Percentiles rank a stretch among this genome's conserved stretches.
Evolutionary conservation across 208 protist species (phyloP).

Genomic region (Leishmania aethiopica): DNA sequence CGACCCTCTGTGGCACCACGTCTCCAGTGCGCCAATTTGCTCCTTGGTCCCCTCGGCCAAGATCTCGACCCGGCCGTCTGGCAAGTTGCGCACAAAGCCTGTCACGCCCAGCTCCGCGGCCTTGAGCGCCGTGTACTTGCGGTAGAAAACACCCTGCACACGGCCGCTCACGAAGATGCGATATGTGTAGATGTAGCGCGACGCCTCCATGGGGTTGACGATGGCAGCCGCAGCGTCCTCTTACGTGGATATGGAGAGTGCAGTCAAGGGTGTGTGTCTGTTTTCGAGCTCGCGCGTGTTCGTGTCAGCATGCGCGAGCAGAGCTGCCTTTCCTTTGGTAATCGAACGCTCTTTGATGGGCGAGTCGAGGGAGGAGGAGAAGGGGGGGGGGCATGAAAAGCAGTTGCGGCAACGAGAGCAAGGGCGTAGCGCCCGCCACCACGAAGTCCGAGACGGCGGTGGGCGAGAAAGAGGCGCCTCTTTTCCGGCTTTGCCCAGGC

Average conservation of each 20-base stretch:
- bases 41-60: constrained; percentile 60
- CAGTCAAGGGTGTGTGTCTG: neutral
- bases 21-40: constrained; percentile 47
- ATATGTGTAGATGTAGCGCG: constrained; percentile 16
- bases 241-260: neutral
- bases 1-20: constrained; percentile 81
- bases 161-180: constrained; percentile 77
- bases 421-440: neutral
- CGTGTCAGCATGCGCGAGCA: neutral
- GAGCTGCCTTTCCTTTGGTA: neutral
- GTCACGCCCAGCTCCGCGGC: constrained; percentile 57
- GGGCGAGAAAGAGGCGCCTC: neutral
- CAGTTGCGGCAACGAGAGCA: neutral
- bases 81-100: constrained; percentile 83
- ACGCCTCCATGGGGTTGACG: neutral
- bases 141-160: constrained; percentile 92
- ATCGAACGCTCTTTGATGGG: neutral
- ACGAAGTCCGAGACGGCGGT: neutral
- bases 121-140: constrained; percentile 72
- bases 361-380: neutral
- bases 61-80: constrained; percentile 78
- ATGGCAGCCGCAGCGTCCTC: neutral
- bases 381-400: neutral
- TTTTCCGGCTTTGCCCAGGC: neutral
- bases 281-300: neutral